Base-by-base conservation (phyloP, 495 filamentous ascomycete species). In the Penicillium canescens region DNA sequence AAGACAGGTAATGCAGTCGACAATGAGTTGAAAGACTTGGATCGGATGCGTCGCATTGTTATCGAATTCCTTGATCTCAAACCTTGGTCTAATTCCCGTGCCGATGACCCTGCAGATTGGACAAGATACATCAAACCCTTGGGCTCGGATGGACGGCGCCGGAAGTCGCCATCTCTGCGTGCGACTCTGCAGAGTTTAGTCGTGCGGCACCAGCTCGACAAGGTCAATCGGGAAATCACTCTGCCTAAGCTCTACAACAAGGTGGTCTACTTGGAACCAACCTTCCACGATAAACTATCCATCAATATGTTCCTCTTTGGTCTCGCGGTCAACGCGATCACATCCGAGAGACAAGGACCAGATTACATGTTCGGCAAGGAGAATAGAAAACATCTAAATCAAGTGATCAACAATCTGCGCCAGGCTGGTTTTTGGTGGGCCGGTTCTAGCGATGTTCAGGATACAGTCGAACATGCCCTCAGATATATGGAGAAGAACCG, bases 371-470 rank as follows among this genome's bases (percentile, higher is more conserved):
- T 96, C 59, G 85, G 96, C 49, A 78, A 83, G 0, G 81, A 78
- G 6, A 92, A 91, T 61, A 68, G 80, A 21, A 84, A 81, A 37
- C 71, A 78, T 44, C 73, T 96, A 0, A 71, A 81, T 40, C 71
- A 82, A 26, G 75, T 93, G 1, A 86, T 93, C 12, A 79, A 77
- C 46, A 96, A 98, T 63, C 72, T 98, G 28, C 79, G 89, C 21
- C 88, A 95, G 62, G 86, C 90, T n/a, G 88, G 88, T 37, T 96
- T 96, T 61, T 94, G 91, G 73, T 96, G 92, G 78, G 86, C 86
- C 8, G 91, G 92, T 34, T 91, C 88, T 52, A 83, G 84, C 0
- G 74, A 92, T 54, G 77, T 96, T 5, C 42, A 63, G 5, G 80
- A 73, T 14, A 80, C 88, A 3, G 57, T 93, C 6, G 77, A 88